Conservation (phyloP, 2,329 filamentous ascomycete genomes). For the Stagonosporopsis chrysanthemi region DNA sequence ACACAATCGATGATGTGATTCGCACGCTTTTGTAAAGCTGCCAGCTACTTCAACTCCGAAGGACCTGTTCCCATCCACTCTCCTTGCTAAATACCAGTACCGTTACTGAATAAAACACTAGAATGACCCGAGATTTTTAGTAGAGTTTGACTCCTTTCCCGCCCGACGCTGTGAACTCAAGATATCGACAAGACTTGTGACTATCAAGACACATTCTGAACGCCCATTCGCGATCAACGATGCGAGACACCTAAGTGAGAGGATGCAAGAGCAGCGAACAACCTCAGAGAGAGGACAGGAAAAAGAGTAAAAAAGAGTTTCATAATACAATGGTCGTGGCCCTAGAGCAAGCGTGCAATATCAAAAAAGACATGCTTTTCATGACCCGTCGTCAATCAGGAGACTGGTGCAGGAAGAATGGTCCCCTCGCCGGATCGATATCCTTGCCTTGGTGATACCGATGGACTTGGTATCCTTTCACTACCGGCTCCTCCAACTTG, state of each 20-base stretch:
- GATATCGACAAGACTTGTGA: background rate
- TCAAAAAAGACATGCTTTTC: constrained; percentile 38
- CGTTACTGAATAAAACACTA: constrained; percentile 17
- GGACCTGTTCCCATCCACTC: constrained; percentile 6
- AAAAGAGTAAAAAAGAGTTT: constrained; percentile 32
- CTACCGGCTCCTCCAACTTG: constrained; percentile 12
- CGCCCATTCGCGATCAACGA: constrained; percentile 29
- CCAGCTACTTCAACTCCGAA: constrained; percentile 9
- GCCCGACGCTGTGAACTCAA: constrained; percentile 26
- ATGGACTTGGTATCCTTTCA: constrained; percentile 38
- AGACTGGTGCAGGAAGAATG: constrained; percentile 26
- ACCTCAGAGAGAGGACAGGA: constrained; percentile 18
- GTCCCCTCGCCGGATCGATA: constrained; percentile 35
- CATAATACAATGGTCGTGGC: constrained; percentile 46
- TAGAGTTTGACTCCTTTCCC: constrained; percentile 26
- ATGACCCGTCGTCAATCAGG: constrained; percentile 31
- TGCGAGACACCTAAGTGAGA: constrained; percentile 39
- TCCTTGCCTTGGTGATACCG: constrained; percentile 17
- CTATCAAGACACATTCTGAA: constrained; percentile 24
- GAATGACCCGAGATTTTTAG: constrained; percentile 10
- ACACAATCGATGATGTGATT: constrained; percentile 8
- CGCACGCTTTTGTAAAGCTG: constrained; percentile 14
- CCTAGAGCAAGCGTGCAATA: constrained; percentile 28
- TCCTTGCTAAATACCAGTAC: constrained; percentile 8
- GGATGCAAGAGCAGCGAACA: constrained; percentile 40